These are phyloP conservation scores for Inonotus hispidus DNA, from an alignment of 1,284 basidiomycete species.

Conservation along the genomic window DNA sequence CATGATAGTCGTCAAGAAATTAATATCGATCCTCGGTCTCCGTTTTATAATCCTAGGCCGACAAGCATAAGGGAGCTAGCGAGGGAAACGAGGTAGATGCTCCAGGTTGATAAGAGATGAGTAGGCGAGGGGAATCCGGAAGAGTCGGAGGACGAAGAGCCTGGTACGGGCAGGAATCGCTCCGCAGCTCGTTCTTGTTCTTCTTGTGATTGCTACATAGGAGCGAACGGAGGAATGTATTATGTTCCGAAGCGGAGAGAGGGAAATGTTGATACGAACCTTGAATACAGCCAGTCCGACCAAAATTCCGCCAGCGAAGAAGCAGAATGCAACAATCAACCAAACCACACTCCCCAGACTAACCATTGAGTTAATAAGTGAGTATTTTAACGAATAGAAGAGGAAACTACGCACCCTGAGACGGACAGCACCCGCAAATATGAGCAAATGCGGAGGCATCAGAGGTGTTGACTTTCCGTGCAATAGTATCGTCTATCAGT, in stretches of 20 bases:
- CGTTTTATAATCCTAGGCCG: constrained; percentile 5
- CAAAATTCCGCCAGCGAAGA: constrained; percentile 79
- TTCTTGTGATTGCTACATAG: constrained; percentile 12
- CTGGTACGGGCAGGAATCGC: constrained; percentile 16
- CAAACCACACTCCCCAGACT: constrained; percentile 92
- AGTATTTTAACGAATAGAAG: constrained; percentile 3
- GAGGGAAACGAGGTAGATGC: constrained; percentile 6
- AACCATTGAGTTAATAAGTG: neutral
- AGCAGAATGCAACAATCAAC: constrained; percentile 77
- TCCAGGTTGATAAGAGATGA: neutral
- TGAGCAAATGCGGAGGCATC: constrained; percentile 89
- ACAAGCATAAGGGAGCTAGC: constrained; percentile 1
- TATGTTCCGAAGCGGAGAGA: neutral
- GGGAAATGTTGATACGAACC: constrained; percentile 33
- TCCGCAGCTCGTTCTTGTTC: constrained; percentile 13
- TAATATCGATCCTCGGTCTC: neutral
- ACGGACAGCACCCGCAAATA: constrained; percentile 78
- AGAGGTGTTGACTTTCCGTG: constrained; percentile 85
- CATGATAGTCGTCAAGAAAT: neutral
- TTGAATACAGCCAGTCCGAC: constrained; percentile 87
- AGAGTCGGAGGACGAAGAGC: neutral
- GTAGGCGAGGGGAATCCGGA: neutral
- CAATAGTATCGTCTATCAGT: constrained; percentile 76
- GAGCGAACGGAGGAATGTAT: neutral
- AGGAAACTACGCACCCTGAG: constrained; percentile 42